Base-by-base conservation (phyloP, 345 rosid genomes). In the Erucastrum elatum region DNA sequence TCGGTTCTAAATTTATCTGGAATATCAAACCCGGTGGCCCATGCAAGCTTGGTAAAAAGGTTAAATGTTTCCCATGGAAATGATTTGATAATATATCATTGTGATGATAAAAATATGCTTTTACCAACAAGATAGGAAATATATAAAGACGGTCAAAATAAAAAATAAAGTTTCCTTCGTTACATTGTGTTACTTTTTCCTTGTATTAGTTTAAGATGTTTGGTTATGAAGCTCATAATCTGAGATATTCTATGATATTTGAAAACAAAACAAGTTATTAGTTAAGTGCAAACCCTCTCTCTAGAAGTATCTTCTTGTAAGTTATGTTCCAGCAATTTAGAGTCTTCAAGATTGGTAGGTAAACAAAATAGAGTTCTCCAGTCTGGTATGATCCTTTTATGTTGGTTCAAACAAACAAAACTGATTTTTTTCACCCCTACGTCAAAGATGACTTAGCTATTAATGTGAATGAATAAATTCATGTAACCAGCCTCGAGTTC, bases 51-150 rank as follows among this genome's bases (percentile, higher is more conserved):
- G 60, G 25, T 68, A 12, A 63, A 26, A 10, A 21, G 0, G 3
- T 0, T 8, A 4, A 3, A 34, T 80, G 82, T 60, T 27, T 4
- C 15, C 75, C 79, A 29, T 68, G 77, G 79, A 68, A 68, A 6
- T 53, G 30, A 8, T 37, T 30, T 63, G 7, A 39, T 51, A 51
- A 15, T 51, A n/a, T 29, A 17, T 7, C 17, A 35, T 55, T 1
- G 12, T 37, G 37, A 35, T 13, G 17, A 59, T 76, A 8, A 60
- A 8, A 13, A 26, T 26, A 53, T 51, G 21, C 13, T 46, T 46
- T 46, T 46, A 46, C 16, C 16, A 46, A 46, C 15, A 46, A 46
- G 17, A 8, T 17, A 10, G 3, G 5, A 56, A 56, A 17, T 21
- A 46, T 46, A 46, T 46, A 41, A 41, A 41, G 49, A 41, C 2